These are phyloP conservation scores for Chlamydomonas urium DNA, from an alignment of 139 green algal species.

Conservation along the genomic window DNA sequence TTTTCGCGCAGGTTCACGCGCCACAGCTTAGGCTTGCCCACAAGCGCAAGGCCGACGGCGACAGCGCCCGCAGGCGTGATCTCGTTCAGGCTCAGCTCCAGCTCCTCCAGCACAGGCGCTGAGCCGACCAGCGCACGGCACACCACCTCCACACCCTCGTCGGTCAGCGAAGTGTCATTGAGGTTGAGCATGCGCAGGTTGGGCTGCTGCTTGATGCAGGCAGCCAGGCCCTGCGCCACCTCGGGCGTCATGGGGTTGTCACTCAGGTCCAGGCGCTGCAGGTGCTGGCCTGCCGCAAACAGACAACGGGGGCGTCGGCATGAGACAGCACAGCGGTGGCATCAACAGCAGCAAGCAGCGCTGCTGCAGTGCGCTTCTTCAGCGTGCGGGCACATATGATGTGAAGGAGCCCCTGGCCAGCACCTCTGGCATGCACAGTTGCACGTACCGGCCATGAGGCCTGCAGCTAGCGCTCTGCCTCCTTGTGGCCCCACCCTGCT, in stretches of 20 bases:
- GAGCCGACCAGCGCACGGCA: slow-evolving; percentile 39
- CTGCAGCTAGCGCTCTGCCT: slow-evolving; percentile 59
- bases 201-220: slow-evolving; percentile 36
- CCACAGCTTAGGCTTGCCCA: slow-evolving; percentile 41
- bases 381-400: too few relatives aligned
- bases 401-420: too few relatives aligned
- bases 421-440: too few relatives aligned
- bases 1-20: slow-evolving; percentile 81
- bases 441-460: slow-evolving; percentile 50
- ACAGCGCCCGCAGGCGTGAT: slow-evolving; percentile 12
- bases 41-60: slow-evolving; percentile 53
- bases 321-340: too few relatives aligned
- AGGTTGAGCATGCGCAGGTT: slow-evolving; percentile 64
- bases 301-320: too few relatives aligned
- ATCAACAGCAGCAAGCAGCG: too few relatives aligned
- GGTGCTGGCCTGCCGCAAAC: slow-evolving; percentile 36
- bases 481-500: slow-evolving; percentile 67
- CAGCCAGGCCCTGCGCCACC: slow-evolving; percentile 39
- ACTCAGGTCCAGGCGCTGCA: slow-evolving; percentile 71
- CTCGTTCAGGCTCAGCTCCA: slow-evolving; percentile 84
- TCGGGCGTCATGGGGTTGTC: slow-evolving; percentile 84
- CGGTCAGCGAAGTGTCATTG: slow-evolving; percentile 71
- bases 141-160: slow-evolving; percentile 63
- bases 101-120: slow-evolving; percentile 46
- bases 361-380: too few relatives aligned